A percentile compares a stretch with the other conserved stretches of the same genome.
Conservation (phyloP, 768 basidiomycete genomes). For the Brasilioporus rufonigricans region DNA sequence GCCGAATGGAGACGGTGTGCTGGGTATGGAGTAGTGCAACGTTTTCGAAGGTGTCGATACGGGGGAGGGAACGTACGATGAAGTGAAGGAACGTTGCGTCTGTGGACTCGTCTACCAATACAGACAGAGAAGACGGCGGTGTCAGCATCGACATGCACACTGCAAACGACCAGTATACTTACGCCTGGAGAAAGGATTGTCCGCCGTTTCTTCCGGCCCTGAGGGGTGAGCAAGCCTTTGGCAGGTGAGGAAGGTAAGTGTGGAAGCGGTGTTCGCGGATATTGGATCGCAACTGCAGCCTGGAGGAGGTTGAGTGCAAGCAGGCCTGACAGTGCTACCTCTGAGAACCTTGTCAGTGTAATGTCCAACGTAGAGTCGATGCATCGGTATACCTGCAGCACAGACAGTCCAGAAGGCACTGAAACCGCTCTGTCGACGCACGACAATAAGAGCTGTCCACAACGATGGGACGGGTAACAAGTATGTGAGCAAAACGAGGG, state of each 20-base stretch:
- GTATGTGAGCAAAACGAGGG: slow-evolving; percentile 34
- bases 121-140: too few relatives aligned
- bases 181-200: slow-evolving; percentile 24
- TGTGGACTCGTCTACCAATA: slow-evolving; percentile 25
- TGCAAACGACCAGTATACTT: slow-evolving; percentile 1
- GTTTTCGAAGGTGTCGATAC: slow-evolving; percentile 34
- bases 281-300: slow-evolving; percentile 34
- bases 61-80: slow-evolving; percentile 31
- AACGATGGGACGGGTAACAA: slow-evolving; percentile 38
- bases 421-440: slow-evolving; percentile 18
- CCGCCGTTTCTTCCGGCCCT: slow-evolving; percentile 28
- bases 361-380: not conserved
- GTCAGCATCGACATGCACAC: not conserved
- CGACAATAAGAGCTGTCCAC: slow-evolving; percentile 34
- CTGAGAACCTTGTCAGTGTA: slow-evolving; percentile 15
- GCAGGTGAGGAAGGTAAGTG: slow-evolving; percentile 24
- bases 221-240: slow-evolving; percentile 22
- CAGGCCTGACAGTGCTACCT: slow-evolving; percentile 29
- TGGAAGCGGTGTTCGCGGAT: slow-evolving; percentile 33
- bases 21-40: slow-evolving; percentile 34
- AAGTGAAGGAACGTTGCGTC: slow-evolving; percentile 26
- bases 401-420: slow-evolving; percentile 25
- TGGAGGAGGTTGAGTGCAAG: slow-evolving; percentile 37
- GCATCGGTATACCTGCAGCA: slow-evolving; percentile 27
- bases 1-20: slow-evolving; percentile 39